phyloP scores from a whole-genome alignment of 352 stramenopile genomes.

The Globisporangium polare region DNA sequence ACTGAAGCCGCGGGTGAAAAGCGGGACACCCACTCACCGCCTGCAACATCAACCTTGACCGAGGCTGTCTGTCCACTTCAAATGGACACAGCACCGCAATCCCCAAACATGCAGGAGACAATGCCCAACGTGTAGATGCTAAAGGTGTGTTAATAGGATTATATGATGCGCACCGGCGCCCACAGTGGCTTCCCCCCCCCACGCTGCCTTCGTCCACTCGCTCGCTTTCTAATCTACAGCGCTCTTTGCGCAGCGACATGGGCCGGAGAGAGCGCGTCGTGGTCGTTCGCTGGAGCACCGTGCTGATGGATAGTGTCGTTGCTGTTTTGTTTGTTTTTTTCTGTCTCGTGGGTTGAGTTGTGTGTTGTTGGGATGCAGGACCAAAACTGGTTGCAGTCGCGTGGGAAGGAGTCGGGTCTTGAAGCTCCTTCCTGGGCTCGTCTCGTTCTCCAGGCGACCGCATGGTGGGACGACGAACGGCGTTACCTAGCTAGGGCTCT shows the following conservation, averaged over 20 bases:
- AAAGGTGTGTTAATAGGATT: too few species aligned
- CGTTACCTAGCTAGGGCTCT: not conserved
- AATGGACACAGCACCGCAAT: too few species aligned
- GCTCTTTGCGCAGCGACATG: not conserved
- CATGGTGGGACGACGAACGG: not conserved
- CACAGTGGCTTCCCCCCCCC: not conserved
- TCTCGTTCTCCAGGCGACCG: not conserved
- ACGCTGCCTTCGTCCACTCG: not conserved
- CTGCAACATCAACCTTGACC: too few species aligned
- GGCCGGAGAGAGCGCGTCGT: not conserved
- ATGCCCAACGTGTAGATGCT: too few species aligned
- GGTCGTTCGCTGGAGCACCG: not conserved
- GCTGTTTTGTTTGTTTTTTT: not conserved
- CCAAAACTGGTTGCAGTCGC: slow-evolving; percentile 1
- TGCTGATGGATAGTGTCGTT: not conserved
- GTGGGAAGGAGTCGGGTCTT: not conserved
- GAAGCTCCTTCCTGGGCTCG: not conserved
- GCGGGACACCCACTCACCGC: too few species aligned
- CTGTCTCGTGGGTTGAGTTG: not conserved
- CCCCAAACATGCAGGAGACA: too few species aligned
- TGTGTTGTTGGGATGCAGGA: not conserved
- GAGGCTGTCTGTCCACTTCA: too few species aligned
- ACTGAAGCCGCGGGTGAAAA: too few species aligned
- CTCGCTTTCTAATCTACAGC: not conserved
- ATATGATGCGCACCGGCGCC: not conserved